Evolutionary conservation across 768 basidiomycete genomes (phyloP).

Genomic region (Hygrocybe punicea): DNA sequence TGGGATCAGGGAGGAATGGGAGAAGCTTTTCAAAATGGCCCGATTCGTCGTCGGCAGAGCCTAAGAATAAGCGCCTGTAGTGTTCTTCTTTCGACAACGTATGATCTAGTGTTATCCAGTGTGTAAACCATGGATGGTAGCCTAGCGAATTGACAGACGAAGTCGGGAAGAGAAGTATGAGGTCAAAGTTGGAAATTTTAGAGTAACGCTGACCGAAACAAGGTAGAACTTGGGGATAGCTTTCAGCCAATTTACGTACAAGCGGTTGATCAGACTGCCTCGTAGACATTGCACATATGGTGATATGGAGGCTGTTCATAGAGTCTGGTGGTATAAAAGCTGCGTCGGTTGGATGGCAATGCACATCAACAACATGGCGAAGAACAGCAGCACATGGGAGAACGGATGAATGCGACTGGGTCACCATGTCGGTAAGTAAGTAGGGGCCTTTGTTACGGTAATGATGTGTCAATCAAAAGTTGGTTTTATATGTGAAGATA

Average conservation of each 20-base stretch:
- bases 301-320: conserved; percentile 58
- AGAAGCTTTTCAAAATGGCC: conserved; percentile 57
- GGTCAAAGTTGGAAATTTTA: background rate
- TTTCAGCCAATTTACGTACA: conserved; percentile 61
- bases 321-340: conserved; percentile 40
- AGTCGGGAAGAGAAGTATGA: background rate
- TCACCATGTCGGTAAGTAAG: background rate
- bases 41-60: conserved; percentile 16
- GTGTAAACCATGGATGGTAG: conserved; percentile 92
- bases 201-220: conserved; percentile 69
- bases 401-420: background rate
- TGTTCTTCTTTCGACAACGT: conserved; percentile 61
- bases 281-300: conserved; percentile 82
- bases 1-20: conserved; percentile 67
- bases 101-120: conserved; percentile 58
- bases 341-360: conserved; percentile 91
- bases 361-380: conserved; percentile 75
- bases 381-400: conserved; percentile 39
- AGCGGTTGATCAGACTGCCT: conserved; percentile 62
- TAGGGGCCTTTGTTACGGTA: background rate
- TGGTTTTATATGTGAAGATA: no score
- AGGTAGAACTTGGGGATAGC: conserved; percentile 72
- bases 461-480: background rate
- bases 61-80: conserved; percentile 68
- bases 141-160: conserved; percentile 43